Evolutionary conservation across 2,329 filamentous ascomycete genomes (phyloP), one percentile per base, ranked within the genome.

Genomic region (Aspergillus phoenicis): DNA sequence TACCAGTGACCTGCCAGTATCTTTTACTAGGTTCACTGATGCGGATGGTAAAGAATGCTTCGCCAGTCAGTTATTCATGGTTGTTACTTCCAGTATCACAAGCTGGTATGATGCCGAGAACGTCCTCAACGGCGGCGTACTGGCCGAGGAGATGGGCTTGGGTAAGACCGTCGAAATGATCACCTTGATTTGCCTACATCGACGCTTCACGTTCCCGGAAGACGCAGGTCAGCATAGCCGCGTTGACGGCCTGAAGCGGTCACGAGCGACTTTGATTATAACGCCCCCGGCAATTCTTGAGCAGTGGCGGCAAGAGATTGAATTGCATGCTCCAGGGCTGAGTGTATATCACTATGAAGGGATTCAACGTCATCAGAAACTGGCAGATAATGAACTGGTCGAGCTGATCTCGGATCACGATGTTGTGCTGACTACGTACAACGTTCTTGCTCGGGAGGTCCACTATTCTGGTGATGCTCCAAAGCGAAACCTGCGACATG

Each of bases 381-480:
- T 71, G 10, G 69, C 76, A 4, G 70, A 77, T 52, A 74, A 80
- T 41, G 72, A 80, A 30, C 69, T 83, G 2, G 67, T 85, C 3
- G 73, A 81, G 28, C 72, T 83, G 49, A 71, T 88, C 45, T 72
- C 74, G 26, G 71, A 76, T 22, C 72, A 75, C 60, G 85, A 88
- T 69, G 82, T 88, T 39, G 84, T 89, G 2, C 71, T 89, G 22
- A 87, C 85, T 1, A 88, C 86, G 1, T 89, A 89, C 72, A 83
- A 83, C 53, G 86, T 93, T 1, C 83, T 98, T n/a, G 85, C 89
- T 0, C 81, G 84, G 8, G 95, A 99, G 70, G 82, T 98, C 3
- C 87, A 97, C 75, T 93, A 89, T 71, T 87, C 92, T 0, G 80
- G 83, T 8, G 83, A 87, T 8, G 87, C 88, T 8, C 91, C 93